Evolutionary conservation across 2,329 filamentous ascomycete genomes (phyloP).

Genomic region (Chaetomium globosum): DNA sequence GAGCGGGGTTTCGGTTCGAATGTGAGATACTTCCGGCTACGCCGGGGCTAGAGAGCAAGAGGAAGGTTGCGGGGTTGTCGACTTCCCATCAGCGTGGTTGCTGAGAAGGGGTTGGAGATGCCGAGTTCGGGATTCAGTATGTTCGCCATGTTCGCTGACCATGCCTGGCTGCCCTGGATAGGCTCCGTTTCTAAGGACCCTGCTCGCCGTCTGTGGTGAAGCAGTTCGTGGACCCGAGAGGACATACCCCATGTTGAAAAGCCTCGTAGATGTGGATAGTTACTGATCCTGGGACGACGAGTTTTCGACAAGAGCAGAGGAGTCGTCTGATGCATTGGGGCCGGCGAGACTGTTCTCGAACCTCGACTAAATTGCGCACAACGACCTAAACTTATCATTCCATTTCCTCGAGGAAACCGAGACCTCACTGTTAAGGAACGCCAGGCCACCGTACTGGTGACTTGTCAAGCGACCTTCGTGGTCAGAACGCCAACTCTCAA

Average conservation of each 20-base stretch:
- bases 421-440: not conserved
- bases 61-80: not conserved
- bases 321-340: not conserved
- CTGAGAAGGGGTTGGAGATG: not conserved
- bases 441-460: not conserved
- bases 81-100: not conserved
- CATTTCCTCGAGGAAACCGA: not conserved
- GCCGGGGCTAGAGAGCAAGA: not conserved
- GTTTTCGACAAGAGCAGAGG: not conserved
- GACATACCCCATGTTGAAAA: not conserved
- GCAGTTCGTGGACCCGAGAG: too few species aligned
- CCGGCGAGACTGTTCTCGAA: not conserved
- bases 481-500: not conserved
- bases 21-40: not conserved
- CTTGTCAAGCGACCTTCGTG: not conserved
- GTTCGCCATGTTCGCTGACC: not conserved
- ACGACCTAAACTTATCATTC: not conserved
- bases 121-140: too few species aligned
- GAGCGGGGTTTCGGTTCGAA: too few species aligned
- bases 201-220: not conserved
- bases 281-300: not conserved
- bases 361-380: not conserved
- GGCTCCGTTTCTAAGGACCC: not conserved
- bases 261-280: not conserved
- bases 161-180: not conserved